A percentile compares a stretch with the other conserved stretches of the same genome.
phyloP scores from a whole-genome alignment of 768 basidiomycete genomes.

The Imleria badia region DNA sequence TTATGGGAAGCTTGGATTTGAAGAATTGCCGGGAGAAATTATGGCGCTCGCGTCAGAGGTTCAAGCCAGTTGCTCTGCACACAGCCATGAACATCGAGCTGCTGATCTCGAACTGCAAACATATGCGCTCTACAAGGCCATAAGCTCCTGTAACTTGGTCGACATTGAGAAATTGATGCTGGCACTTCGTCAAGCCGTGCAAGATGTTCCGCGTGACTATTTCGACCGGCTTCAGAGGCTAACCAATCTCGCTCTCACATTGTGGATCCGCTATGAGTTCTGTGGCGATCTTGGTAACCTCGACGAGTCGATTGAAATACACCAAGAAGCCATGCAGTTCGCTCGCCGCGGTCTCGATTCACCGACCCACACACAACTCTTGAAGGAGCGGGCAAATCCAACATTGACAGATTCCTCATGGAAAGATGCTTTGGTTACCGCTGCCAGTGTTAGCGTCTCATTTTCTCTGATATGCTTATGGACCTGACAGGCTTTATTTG shows the following conservation, averaged over 20 bases:
- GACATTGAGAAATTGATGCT: neutral
- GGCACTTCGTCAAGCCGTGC: neutral
- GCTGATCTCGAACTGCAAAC: slow-evolving; percentile 1
- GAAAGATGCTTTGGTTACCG: too few relatives aligned
- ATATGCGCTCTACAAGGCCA: neutral
- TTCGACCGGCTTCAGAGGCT: neutral
- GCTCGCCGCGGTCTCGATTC: neutral
- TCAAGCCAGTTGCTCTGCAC: neutral
- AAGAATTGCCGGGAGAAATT: neutral
- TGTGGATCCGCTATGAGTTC: slow-evolving; percentile 2
- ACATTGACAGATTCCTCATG: too few relatives aligned
- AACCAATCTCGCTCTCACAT: slow-evolving; percentile 14
- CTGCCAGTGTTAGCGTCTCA: too few relatives aligned
- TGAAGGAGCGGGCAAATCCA: too few relatives aligned
- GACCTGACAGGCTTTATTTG: too few relatives aligned
- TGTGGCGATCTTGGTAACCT: neutral
- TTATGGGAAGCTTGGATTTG: neutral
- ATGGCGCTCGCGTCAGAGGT: neutral
- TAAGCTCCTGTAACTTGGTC: neutral
- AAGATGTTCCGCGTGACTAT: neutral
- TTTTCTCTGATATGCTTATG: too few relatives aligned
- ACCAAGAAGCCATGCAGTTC: neutral
- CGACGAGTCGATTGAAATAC: slow-evolving; percentile 11
- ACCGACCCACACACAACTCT: too few relatives aligned
- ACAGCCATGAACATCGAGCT: neutral